Percentiles rank a stretch among this genome's conserved stretches.
phyloP scores from a whole-genome alignment of 139 green algal species.

The Chlamydomonas incerta region DNA sequence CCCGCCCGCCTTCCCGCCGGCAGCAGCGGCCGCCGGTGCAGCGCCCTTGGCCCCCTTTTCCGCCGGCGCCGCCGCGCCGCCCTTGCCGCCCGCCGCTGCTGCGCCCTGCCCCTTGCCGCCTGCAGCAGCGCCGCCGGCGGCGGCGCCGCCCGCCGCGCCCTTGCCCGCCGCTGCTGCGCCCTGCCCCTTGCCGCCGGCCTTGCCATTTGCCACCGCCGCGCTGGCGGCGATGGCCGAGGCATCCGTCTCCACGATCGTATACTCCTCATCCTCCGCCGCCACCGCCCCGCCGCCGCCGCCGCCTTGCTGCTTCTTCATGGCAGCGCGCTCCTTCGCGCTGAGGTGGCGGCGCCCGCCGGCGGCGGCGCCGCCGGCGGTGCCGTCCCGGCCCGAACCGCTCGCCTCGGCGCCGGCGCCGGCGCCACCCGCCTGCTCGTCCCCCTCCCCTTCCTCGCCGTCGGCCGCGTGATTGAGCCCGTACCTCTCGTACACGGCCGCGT shows the following conservation, averaged over 20 bases:
- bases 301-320: conserved; percentile 63
- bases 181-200: not conserved
- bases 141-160: not conserved
- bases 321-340: conserved; percentile 76
- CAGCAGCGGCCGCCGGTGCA: not conserved
- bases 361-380: not conserved
- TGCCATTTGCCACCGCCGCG: not conserved
- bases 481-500: conserved; percentile 19
- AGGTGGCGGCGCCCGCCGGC: conserved; percentile 59
- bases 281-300: not conserved
- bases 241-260: conserved; percentile 5
- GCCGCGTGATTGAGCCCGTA: conserved; percentile 11
- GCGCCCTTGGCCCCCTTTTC: not conserved
- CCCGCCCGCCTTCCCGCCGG: not conserved
- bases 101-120: conserved; percentile 3
- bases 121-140: not conserved
- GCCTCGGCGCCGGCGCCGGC: not conserved
- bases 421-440: not conserved
- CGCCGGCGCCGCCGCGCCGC: not conserved
- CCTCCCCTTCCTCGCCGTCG: not conserved
- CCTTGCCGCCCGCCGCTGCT: not conserved
- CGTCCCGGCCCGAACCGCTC: conserved; percentile 17
- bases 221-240: not conserved
- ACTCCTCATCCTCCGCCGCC: conserved; percentile 34
- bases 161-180: not conserved